Evolutionary conservation across 768 basidiomycete genomes (phyloP).

Genomic region (Termitomyces heimii): DNA sequence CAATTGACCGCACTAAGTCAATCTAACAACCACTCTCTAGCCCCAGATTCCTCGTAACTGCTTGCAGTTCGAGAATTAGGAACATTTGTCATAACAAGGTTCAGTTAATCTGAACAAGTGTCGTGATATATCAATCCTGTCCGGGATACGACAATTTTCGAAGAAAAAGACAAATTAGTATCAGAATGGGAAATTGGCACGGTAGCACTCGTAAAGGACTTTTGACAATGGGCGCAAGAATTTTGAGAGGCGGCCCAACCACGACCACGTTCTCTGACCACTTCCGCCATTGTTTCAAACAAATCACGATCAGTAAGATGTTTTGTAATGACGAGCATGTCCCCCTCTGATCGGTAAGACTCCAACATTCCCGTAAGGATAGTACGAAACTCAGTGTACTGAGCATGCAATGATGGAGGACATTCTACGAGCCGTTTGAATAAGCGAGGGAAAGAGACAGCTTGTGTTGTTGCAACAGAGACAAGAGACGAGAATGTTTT

Average conservation of each 20-base stretch:
- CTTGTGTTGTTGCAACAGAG: slow-evolving; percentile 71
- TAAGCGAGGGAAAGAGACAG: slow-evolving; percentile 85
- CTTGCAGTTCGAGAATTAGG: not conserved
- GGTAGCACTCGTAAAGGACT: slow-evolving; percentile 21
- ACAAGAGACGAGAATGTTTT: slow-evolving; percentile 80
- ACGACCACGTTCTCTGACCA: slow-evolving; percentile 46
- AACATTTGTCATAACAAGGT: not conserved
- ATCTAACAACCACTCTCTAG: slow-evolving; percentile 3
- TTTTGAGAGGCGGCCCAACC: slow-evolving; percentile 58
- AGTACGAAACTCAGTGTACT: slow-evolving; percentile 86
- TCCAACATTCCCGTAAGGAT: slow-evolving; percentile 96
- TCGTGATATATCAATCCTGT: slow-evolving; percentile 57
- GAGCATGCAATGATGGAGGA: slow-evolving; percentile 50
- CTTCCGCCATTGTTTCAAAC: slow-evolving; percentile 62
- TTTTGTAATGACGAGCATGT: slow-evolving; percentile 81
- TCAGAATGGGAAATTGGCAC: slow-evolving; percentile 3
- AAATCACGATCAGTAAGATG: slow-evolving; percentile 78
- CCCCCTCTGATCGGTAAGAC: slow-evolving; percentile 88
- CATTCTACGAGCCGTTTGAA: slow-evolving; percentile 90
- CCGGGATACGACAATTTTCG: slow-evolving; percentile 44
- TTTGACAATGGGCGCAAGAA: slow-evolving; percentile 48
- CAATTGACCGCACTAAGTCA: not conserved
- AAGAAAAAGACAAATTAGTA: slow-evolving; percentile 11
- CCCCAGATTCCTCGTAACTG: slow-evolving; percentile 6
- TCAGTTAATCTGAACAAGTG: slow-evolving; percentile 24